A percentile compares a stretch with the other conserved stretches of the same genome.
These are phyloP conservation scores for Lentinula lateritia DNA, from an alignment of 768 basidiomycete genomes.

Conservation along the genomic window DNA sequence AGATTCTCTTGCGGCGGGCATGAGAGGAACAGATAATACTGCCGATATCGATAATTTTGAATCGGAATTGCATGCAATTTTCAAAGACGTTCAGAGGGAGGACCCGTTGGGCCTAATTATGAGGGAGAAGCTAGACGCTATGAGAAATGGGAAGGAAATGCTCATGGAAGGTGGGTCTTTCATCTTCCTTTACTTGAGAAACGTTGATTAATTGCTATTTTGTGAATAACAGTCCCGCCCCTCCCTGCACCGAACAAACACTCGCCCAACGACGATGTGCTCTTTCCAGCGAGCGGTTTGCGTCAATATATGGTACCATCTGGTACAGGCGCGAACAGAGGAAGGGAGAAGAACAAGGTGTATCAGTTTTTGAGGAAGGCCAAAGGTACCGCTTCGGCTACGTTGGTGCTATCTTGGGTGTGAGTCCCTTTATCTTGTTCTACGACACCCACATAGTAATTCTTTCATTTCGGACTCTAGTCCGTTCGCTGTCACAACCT, in stretches of 20 bases:
- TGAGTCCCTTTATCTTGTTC: conserved; percentile 23
- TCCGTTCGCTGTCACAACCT: conserved; percentile 38
- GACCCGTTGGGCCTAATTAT: conserved; percentile 37
- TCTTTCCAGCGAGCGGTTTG: conserved; percentile 22
- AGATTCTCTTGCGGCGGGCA: neutral
- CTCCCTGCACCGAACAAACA: conserved; percentile 50
- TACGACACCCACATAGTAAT: neutral
- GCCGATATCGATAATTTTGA: neutral
- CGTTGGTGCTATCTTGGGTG: conserved; percentile 66
- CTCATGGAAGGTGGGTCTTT: conserved; percentile 51
- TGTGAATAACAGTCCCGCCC: conserved; percentile 40
- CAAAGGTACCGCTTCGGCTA: conserved; percentile 53
- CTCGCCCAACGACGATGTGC: conserved; percentile 20
- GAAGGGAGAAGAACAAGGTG: neutral
- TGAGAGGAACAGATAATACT: neutral
- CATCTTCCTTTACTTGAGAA: neutral
- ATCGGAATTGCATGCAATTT: neutral
- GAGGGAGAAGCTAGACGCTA: conserved; percentile 52
- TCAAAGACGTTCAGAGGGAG: neutral
- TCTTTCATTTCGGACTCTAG: conserved; percentile 19
- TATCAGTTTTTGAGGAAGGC: conserved; percentile 43
- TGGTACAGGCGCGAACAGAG: neutral
- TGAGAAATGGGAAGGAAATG: conserved; percentile 24
- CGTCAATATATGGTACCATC: neutral
- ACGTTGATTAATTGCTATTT: too few species aligned